Evolutionary conservation across 2,329 filamentous ascomycete species (phyloP).

Genomic region (Xylariaceae sp.): DNA sequence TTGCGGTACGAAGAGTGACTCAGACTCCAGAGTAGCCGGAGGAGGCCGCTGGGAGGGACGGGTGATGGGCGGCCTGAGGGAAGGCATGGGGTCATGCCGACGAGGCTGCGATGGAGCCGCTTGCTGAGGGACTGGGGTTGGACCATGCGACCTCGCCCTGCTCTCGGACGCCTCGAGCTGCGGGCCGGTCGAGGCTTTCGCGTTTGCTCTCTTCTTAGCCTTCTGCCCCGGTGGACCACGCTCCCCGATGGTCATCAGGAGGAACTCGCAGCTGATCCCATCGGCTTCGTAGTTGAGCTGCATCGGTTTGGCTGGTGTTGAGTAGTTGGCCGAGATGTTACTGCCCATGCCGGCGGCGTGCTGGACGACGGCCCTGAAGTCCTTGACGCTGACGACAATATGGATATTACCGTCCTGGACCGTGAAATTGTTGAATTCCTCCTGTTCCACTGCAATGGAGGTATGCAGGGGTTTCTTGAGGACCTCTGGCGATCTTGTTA

Average conservation of each 20-base stretch:
- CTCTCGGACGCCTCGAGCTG: constrained; percentile 41
- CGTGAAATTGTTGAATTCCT: constrained; percentile 68
- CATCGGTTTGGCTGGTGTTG: constrained; percentile 61
- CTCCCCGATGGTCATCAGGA: constrained; percentile 75
- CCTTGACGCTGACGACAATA: constrained; percentile 74
- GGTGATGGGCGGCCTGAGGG: constrained; percentile 21
- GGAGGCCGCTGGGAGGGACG: constrained; percentile 48
- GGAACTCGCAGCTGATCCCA: constrained; percentile 66
- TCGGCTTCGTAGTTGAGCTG: constrained; percentile 64
- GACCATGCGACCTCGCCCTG: constrained; percentile 29
- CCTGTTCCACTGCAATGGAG: constrained; percentile 66
- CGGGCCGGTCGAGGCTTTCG: constrained; percentile 32
- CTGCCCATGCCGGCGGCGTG: constrained; percentile 65
- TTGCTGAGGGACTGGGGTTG: constrained; percentile 24
- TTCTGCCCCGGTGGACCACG: constrained; percentile 40
- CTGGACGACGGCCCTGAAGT: constrained; percentile 71
- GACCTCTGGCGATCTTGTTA: constrained; percentile 44
- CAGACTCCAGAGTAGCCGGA: constrained; percentile 51
- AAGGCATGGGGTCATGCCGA: constrained; percentile 33
- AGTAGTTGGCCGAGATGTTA: constrained; percentile 62
- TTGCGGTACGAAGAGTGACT: constrained; percentile 62
- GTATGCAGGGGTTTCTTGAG: constrained; percentile 75
- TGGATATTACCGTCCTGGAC: constrained; percentile 65
- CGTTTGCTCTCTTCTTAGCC: constrained; percentile 34
- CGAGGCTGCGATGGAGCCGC: constrained; percentile 28